Evolutionary conservation across 2,329 filamentous ascomycete species (phyloP), one percentile per base, ranked within the genome.

Genomic region (Aureobasidium uvarum): DNA sequence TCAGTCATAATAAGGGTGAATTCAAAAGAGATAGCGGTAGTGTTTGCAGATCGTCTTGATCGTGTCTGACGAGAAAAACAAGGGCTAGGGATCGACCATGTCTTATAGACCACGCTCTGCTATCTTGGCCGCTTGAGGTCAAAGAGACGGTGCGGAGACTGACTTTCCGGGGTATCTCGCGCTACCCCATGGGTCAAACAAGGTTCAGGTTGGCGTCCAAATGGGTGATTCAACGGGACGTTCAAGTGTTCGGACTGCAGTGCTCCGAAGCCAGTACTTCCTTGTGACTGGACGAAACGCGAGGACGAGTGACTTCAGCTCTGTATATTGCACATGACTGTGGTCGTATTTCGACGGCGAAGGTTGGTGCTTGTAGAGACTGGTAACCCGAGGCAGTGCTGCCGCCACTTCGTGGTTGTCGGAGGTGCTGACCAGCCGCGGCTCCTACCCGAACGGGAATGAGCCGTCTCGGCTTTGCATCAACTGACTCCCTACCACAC

Each of bases 141-240:
- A 20, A 11, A 6, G n/a, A n/a, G n/a, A 23, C n/a, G 18, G 13
- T 60, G 56, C 56, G 41, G 56, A 39, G 43, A 50, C 11, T 11
- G 56, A 25, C 56, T 60, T 50, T 60, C 43, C 25, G 56, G 56
- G 56, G 56, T 33, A 48, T 25, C 10, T 18, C 14, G 28, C 43
- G 45, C 25, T 60, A 20, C 56, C 56, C 56, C 56, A 60, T 60
- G 56, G 56, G 56, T 41, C 36, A 18, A 48, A 48, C 3, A 52
- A 52, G 50, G 50, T 52, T 52, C 25, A 7, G 20, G 41, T 8
- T 43, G 18, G 41, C n/a, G n/a, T 8, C 10, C 6, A 18, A 18
- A 43, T 43, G 25, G 50, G 18, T 5, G 8, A 28, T 10, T 18
- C 50, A 31, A 31, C 28, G 23, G 50, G 16, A 8, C 7, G 5